Evolutionary conservation across 306 rosid species (phyloP).

Genomic region (Glycine tomentella): DNA sequence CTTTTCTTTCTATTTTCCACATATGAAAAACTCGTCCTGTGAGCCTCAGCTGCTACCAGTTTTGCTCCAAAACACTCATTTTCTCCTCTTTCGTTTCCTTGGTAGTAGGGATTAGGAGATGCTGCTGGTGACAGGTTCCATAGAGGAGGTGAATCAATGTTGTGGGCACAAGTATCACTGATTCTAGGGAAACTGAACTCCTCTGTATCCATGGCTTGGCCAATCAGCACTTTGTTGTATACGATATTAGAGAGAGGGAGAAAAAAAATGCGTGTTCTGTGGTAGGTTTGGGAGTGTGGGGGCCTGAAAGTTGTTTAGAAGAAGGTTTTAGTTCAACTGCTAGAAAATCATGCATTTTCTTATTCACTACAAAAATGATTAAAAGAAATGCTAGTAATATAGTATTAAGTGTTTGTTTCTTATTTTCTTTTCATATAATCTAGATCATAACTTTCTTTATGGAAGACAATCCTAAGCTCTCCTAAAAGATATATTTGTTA

Average conservation of each 20-base stretch:
- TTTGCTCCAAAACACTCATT: no score
- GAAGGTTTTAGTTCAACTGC: conserved; percentile 56
- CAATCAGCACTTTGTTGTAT: conserved; percentile 4
- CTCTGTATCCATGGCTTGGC: conserved; percentile 53
- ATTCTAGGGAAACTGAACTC: conserved; percentile 58
- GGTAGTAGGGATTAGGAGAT: conserved; percentile 26
- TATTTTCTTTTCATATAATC: no score
- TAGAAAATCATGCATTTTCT: conserved; percentile 34
- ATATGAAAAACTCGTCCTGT: no score
- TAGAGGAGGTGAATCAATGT: conserved; percentile 58
- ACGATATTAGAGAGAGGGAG: conserved; percentile 1
- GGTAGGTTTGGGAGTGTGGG: conserved; percentile 42
- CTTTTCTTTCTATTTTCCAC: conserved; percentile 2
- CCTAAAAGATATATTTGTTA: no score
- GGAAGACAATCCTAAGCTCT: no score
- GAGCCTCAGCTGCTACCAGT: no score
- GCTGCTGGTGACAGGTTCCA: conserved; percentile 55
- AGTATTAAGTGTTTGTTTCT: no score
- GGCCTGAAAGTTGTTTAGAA: conserved; percentile 29
- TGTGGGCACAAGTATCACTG: conserved; percentile 31
- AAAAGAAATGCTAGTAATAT: not conserved
- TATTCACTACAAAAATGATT: conserved; percentile 1
- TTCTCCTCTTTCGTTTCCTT: no score
- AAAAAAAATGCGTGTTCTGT: not conserved
- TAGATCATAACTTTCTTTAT: no score